phyloP scores from a whole-genome alignment of 257 asterid species.

The Oldenlandia corymbosa region DNA sequence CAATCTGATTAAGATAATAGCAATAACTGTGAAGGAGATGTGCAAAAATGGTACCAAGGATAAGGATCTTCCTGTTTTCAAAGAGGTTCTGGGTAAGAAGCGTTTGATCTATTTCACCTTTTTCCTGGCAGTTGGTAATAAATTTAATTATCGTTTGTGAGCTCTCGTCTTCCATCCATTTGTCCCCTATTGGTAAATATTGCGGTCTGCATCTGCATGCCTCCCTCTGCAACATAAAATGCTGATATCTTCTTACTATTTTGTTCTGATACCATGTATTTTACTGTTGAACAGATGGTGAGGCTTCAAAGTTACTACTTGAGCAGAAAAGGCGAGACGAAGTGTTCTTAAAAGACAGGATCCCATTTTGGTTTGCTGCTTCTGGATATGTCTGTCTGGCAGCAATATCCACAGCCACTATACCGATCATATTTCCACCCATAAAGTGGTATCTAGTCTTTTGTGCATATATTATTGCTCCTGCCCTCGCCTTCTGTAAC shows the following conservation, averaged over 20 bases:
- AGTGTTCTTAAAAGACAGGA: constrained; percentile 70
- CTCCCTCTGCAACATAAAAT: neutral
- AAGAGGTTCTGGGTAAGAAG: constrained; percentile 49
- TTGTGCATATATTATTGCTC: constrained; percentile 80
- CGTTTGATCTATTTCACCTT: constrained; percentile 6
- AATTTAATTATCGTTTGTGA: no score
- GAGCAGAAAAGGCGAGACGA: constrained; percentile 63
- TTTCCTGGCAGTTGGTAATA: neutral
- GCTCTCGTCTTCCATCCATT: no score
- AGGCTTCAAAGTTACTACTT: constrained; percentile 37
- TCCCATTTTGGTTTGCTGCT: constrained; percentile 83
- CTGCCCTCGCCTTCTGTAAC: constrained; percentile 97
- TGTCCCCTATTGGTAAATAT: neutral
- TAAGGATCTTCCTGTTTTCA: constrained; percentile 46
- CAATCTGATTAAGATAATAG: constrained; percentile 75
- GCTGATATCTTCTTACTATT: neutral
- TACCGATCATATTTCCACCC: constrained; percentile 85
- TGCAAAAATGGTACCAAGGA: constrained; percentile 32
- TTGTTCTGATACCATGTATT: constrained; percentile 4
- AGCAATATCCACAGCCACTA: constrained; percentile 68
- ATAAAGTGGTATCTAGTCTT: constrained; percentile 92
- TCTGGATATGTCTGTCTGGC: constrained; percentile 84
- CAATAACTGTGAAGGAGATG: constrained; percentile 57
- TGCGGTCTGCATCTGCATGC: no score
- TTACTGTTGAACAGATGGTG: constrained; percentile 34